These are phyloP conservation scores for Elongisporangium prolatum DNA, from an alignment of 352 stramenopile species.

Conservation along the genomic window DNA sequence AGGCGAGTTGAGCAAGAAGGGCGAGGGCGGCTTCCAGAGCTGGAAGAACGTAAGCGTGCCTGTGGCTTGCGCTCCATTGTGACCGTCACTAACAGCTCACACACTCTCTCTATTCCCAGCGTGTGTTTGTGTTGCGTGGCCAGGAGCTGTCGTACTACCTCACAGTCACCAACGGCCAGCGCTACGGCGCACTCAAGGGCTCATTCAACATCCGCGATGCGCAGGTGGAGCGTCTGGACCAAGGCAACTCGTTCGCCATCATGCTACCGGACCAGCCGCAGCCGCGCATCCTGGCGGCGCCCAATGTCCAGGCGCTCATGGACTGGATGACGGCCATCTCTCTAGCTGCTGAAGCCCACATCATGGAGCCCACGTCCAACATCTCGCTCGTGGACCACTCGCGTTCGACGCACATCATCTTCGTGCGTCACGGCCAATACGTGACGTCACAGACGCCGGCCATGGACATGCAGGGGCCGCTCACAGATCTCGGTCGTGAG, in stretches of 20 bases:
- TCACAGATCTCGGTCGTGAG: slow-evolving; percentile 48
- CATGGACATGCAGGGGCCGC: slow-evolving; percentile 43
- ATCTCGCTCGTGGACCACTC: slow-evolving; percentile 58
- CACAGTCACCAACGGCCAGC: slow-evolving; percentile 33
- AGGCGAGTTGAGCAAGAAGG: slow-evolving; percentile 63
- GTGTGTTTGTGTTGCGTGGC: slow-evolving; percentile 64
- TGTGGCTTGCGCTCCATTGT: slow-evolving; percentile 3
- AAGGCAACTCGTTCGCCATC: slow-evolving; percentile 22
- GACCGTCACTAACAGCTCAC: neutral
- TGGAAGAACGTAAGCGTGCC: slow-evolving; percentile 64
- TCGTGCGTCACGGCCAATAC: slow-evolving; percentile 70
- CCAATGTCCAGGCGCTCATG: slow-evolving; percentile 54
- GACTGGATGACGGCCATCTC: slow-evolving; percentile 75
- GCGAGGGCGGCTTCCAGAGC: slow-evolving; percentile 45
- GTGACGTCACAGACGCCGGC: slow-evolving; percentile 37
- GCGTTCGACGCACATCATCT: slow-evolving; percentile 61
- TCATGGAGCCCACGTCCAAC: slow-evolving; percentile 35
- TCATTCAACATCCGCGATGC: slow-evolving; percentile 46
- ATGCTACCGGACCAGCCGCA: slow-evolving; percentile 17
- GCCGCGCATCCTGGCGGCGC: slow-evolving; percentile 33
- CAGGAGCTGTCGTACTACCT: slow-evolving; percentile 72
- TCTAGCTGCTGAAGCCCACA: slow-evolving; percentile 30
- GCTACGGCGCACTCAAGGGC: slow-evolving; percentile 56
- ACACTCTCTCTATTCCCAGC: slow-evolving; percentile 20
- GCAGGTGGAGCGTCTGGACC: slow-evolving; percentile 45